These are phyloP conservation scores for Podospora didyma DNA, from an alignment of 495 filamentous ascomycete species.

Conservation along the genomic window DNA sequence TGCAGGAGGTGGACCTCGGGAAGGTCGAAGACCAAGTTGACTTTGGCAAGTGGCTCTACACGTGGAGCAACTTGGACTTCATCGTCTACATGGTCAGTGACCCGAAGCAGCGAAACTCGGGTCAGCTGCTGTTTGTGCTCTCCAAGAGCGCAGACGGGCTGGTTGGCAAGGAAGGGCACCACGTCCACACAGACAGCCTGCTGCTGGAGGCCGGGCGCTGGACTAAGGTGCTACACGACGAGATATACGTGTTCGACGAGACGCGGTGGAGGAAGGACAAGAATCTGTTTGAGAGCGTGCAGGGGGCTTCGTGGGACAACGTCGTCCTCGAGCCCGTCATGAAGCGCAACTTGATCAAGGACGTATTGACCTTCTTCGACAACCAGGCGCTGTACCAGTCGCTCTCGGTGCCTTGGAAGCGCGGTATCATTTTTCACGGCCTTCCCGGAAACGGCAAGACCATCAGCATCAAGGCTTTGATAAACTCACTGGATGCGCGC, in stretches of 20 bases:
- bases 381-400: slow-evolving; percentile 41
- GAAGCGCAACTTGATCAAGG: slow-evolving; percentile 47
- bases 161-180: slow-evolving; percentile 55
- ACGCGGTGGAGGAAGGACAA: slow-evolving; percentile 50
- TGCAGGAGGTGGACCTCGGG: slow-evolving; percentile 27
- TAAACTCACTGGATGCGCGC: slow-evolving; percentile 38
- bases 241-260: slow-evolving; percentile 56
- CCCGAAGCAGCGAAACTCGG: no score
- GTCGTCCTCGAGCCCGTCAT: slow-evolving; percentile 53
- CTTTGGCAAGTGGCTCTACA: slow-evolving; percentile 44
- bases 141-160: slow-evolving; percentile 31
- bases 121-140: slow-evolving; percentile 27
- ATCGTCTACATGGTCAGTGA: slow-evolving; percentile 39
- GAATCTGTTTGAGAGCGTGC: slow-evolving; percentile 48
- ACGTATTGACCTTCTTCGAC: slow-evolving; percentile 56
- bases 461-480: slow-evolving; percentile 55
- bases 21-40: slow-evolving; percentile 33
- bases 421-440: slow-evolving; percentile 48
- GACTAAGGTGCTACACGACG: slow-evolving; percentile 43
- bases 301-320: slow-evolving; percentile 53
- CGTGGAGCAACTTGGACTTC: slow-evolving; percentile 59
- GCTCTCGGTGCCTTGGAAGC: slow-evolving; percentile 57
- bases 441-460: slow-evolving; percentile 57
- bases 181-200: slow-evolving; percentile 40
- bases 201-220: slow-evolving; percentile 42